Evolutionary conservation across 2,329 filamentous ascomycete genomes (phyloP).

Genomic region (Aspergillus fructus): DNA sequence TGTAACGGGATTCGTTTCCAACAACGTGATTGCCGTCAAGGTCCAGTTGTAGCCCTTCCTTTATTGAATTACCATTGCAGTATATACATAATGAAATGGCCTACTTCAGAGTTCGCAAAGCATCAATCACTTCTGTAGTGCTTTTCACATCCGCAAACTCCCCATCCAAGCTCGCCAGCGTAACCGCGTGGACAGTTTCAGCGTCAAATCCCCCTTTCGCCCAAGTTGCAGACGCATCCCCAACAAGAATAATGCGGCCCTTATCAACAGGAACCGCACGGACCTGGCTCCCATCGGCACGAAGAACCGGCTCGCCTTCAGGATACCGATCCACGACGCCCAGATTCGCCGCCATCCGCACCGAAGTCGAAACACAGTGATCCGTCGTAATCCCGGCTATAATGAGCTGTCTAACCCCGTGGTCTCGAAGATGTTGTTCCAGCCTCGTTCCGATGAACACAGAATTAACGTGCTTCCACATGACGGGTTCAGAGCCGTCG

Average conservation of each 20-base stretch:
- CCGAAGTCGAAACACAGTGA: constrained; percentile 51
- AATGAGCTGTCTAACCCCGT: constrained; percentile 39
- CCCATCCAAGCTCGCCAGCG: constrained; percentile 44
- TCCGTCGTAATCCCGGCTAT: constrained; percentile 49
- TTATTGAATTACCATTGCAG: background rate
- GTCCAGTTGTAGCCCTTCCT: constrained; percentile 45
- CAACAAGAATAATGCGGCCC: constrained; percentile 43
- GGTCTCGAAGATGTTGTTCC: constrained; percentile 35
- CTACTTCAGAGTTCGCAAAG: constrained; percentile 17
- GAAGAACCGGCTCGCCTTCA: background rate
- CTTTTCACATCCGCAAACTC: constrained; percentile 47
- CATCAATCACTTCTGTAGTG: constrained; percentile 38
- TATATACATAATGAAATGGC: background rate
- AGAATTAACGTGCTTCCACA: constrained; percentile 49
- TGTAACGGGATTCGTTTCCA: constrained; percentile 56
- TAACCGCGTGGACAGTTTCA: constrained; percentile 47
- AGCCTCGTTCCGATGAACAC: constrained; percentile 48
- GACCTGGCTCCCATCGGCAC: constrained; percentile 12
- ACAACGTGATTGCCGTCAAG: constrained; percentile 52
- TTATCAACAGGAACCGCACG: constrained; percentile 20
- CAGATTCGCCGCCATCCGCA: constrained; percentile 50
- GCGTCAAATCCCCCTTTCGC: constrained; percentile 45
- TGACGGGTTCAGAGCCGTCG: constrained; percentile 36
- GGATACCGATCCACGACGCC: constrained; percentile 37
- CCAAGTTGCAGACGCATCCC: constrained; percentile 50